Base-by-base conservation (phyloP, 2,329 filamentous ascomycete genomes). In the Cadophora luteo-olivacea region DNA sequence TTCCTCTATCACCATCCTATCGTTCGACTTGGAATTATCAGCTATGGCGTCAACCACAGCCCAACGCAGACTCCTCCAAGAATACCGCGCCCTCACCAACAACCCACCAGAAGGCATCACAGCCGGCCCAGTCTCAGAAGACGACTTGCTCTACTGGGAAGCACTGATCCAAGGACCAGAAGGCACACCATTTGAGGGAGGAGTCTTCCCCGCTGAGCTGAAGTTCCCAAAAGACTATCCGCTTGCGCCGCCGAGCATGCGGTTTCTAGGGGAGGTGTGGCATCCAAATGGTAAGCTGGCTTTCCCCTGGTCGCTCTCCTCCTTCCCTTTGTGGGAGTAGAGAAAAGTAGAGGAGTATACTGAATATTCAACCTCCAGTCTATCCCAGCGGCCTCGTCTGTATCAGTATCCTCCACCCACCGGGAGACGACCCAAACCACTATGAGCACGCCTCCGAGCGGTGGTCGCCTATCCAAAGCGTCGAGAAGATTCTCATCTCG, bases 31-130 rank as follows among this genome's bases (percentile, higher is more conserved):
- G 14, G 45, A 5, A 12, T 3, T 24, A 33, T 49, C 22, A 54
- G 61, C 12, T 64, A 89, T 88, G 86, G 83, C 87, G 60, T 83
- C 85, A 71, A 87, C 87, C 36, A 90, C 87, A 69, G 88, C 89
- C 74, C 89, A 91, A 79, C 87, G 89, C 75, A 94, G 96, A 52
- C 92, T 99, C 75, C 94, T 98, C 79, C 92, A 95, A 82, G 96
- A 99, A 85, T 99, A 99, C 85, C 93, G 93, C 78, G 90, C 92
- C 72, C 91, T 99, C 71, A 96, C 94, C 72, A 95, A 93, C 78
- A 96, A 97, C 81, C 93, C 95, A 0, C 95, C 95, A n/a, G 95
- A 98, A 70, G 96, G 96, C 80, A 98, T 99, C 82, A 97, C 93
- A 68, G 96, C 96, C 19, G 96, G 96, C 24, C 96, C 96, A 41